These are phyloP conservation scores for Peronosclerospora sorghi DNA, from an alignment of 352 stramenopile genomes.

Conservation along the genomic window DNA sequence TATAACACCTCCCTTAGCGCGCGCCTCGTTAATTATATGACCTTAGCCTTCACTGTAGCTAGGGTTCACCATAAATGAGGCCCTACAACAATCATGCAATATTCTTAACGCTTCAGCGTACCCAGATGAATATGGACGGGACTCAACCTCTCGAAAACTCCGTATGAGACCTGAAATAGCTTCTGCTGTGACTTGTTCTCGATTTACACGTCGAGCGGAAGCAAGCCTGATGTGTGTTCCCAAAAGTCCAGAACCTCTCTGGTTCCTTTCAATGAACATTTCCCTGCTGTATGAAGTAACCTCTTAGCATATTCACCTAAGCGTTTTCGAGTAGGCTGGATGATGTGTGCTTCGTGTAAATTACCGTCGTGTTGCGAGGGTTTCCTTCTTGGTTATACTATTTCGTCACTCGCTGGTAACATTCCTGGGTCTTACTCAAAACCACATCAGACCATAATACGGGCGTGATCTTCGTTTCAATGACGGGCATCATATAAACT, in stretches of 20 bases:
- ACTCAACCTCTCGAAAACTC: neutral
- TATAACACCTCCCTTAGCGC: slow-evolving; percentile 34
- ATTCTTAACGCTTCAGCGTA: slow-evolving; percentile 16
- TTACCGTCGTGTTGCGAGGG: slow-evolving; percentile 21
- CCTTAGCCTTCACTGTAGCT: slow-evolving; percentile 60
- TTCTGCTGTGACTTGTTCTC: slow-evolving; percentile 4
- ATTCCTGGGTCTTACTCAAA: slow-evolving; percentile 52
- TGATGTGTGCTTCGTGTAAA: slow-evolving; percentile 54
- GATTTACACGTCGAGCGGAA: slow-evolving; percentile 32
- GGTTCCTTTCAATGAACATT: slow-evolving; percentile 45
- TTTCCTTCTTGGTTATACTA: slow-evolving; percentile 45
- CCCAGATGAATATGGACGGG: slow-evolving; percentile 16
- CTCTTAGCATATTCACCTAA: slow-evolving; percentile 17
- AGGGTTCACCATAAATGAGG: slow-evolving; percentile 44
- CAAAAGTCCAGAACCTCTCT: slow-evolving; percentile 45
- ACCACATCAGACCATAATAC: slow-evolving; percentile 41
- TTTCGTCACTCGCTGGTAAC: slow-evolving; percentile 30
- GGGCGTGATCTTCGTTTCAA: slow-evolving; percentile 42
- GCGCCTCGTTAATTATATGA: slow-evolving; percentile 60
- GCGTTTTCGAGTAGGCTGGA: slow-evolving; percentile 12
- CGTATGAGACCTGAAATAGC: slow-evolving; percentile 7
- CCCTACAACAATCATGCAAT: slow-evolving; percentile 34
- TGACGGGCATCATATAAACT: slow-evolving; percentile 38
- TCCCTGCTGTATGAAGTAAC: slow-evolving; percentile 44
- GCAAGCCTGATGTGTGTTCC: slow-evolving; percentile 27